phyloP scores from a whole-genome alignment of 2,329 filamentous ascomycete genomes.

The Venturia carpophila region DNA sequence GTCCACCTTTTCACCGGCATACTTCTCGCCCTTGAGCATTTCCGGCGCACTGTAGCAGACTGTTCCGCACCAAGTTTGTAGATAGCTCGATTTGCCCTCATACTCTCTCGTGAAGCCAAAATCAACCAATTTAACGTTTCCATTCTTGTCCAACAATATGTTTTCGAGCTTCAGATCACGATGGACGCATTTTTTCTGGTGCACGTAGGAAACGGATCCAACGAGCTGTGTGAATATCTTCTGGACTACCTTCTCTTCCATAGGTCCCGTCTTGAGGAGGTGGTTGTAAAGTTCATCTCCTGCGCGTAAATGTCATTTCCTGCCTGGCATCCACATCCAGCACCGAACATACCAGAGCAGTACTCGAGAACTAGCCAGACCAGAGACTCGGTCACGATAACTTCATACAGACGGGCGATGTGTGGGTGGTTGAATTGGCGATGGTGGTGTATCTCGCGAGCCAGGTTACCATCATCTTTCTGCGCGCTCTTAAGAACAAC shows the following conservation, averaged over 20 bases:
- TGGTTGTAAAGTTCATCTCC: constrained; percentile 98
- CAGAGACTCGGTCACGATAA: constrained; percentile 88
- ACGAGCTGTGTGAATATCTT: constrained; percentile 94
- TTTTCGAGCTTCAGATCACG: constrained; percentile 95
- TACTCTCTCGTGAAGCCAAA: constrained; percentile 98
- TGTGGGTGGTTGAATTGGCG: constrained; percentile 96
- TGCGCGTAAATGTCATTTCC: constrained; percentile 30
- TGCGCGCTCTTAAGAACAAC: constrained; percentile 98
- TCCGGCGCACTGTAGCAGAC: constrained; percentile 97
- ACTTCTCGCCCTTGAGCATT: constrained; percentile 97
- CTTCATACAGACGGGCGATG: constrained; percentile 93
- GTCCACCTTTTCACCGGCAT: constrained; percentile 95
- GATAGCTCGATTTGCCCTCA: constrained; percentile 84
- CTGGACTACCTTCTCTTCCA: constrained; percentile 80
- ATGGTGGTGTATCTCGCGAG: constrained; percentile 96
- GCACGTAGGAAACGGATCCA: constrained; percentile 89
- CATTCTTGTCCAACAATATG: constrained; percentile 90
- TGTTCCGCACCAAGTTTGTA: constrained; percentile 96
- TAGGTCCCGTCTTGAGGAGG: constrained; percentile 75
- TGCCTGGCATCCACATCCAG: neutral
- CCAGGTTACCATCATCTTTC: constrained; percentile 90
- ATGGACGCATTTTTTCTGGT: constrained; percentile 91
- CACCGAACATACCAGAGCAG: constrained; percentile 63
- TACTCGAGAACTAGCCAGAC: constrained; percentile 98
- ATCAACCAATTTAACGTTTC: constrained; percentile 95